These are phyloP conservation scores for Paraleonurus japonicus DNA, from an alignment of 257 asterid genomes.

Conservation along the genomic window DNA sequence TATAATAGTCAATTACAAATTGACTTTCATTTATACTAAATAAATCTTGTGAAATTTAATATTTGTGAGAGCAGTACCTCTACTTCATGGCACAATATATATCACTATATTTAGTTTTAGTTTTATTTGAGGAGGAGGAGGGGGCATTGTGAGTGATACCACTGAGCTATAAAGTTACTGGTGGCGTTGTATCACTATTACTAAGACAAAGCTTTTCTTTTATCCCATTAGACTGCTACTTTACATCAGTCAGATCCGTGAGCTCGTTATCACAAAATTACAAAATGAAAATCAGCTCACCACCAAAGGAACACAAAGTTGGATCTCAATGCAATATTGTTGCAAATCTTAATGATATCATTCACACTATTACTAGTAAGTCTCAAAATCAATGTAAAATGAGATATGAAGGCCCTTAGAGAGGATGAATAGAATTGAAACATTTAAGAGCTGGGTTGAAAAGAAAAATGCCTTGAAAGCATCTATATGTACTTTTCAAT, in stretches of 20 bases:
- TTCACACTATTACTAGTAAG: background rate
- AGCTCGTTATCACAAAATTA: background rate
- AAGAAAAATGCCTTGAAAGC: background rate
- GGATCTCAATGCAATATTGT: background rate
- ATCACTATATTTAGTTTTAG: background rate
- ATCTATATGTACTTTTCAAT: slow-evolving; percentile 2
- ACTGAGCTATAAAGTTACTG: background rate
- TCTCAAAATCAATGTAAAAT: slow-evolving; percentile 1
- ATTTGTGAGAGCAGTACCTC: background rate
- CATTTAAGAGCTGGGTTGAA: background rate
- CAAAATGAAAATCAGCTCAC: background rate
- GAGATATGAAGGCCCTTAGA: background rate
- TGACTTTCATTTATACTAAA: background rate
- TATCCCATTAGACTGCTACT: background rate
- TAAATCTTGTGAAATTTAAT: background rate
- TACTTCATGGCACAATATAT: background rate
- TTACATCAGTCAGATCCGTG: background rate
- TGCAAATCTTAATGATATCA: background rate
- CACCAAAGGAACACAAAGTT: background rate
- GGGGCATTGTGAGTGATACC: background rate
- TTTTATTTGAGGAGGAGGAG: background rate
- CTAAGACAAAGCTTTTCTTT: background rate
- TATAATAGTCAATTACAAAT: background rate
- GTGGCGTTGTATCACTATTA: background rate
- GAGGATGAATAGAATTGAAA: background rate